phyloP scores from a whole-genome alignment of 176 grass and related monocot species.

The Triticum timopheevii region DNA sequence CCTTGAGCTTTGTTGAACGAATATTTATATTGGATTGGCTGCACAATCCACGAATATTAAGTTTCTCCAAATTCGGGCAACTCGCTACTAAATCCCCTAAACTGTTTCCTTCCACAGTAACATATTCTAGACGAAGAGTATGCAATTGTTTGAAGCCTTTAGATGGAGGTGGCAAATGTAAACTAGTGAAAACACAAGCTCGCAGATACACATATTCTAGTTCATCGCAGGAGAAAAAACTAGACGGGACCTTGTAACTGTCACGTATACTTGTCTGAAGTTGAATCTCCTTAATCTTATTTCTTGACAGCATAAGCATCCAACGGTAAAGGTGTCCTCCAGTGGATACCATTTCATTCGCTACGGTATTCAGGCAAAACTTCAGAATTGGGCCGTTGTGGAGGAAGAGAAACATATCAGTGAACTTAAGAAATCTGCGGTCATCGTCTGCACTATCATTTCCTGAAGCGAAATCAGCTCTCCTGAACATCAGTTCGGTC shows the following conservation, averaged over 20 bases:
- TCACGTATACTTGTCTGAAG: not conserved
- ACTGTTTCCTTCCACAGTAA: conserved; percentile 11
- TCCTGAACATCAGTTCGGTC: conserved; percentile 36
- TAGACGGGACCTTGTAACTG: conserved; percentile 30
- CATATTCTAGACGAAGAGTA: conserved; percentile 31
- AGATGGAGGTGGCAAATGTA: conserved; percentile 12
- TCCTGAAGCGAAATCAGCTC: conserved; percentile 33
- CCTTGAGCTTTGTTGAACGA: conserved; percentile 38
- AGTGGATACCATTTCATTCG: conserved; percentile 10
- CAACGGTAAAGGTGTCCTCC: conserved; percentile 40
- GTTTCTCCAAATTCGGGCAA: conserved; percentile 36
- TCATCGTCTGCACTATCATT: conserved; percentile 5
- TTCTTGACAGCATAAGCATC: conserved; percentile 59
- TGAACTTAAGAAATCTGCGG: conserved; percentile 4
- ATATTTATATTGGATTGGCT: conserved; percentile 37
- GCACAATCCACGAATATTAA: conserved; percentile 22
- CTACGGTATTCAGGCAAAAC: conserved; percentile 21
- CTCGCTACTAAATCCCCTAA: conserved; percentile 46
- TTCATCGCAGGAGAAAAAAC: conserved; percentile 35
- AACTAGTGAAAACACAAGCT: conserved; percentile 10
- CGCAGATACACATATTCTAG: conserved; percentile 26
- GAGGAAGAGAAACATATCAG: conserved; percentile 15
- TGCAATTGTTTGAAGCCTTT: conserved; percentile 34
- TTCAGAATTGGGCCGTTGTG: conserved; percentile 47
- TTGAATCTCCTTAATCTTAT: conserved; percentile 33